Evolutionary conservation across 768 basidiomycete genomes (phyloP).

Genomic region (Rhodotorula taiwanensis): DNA sequence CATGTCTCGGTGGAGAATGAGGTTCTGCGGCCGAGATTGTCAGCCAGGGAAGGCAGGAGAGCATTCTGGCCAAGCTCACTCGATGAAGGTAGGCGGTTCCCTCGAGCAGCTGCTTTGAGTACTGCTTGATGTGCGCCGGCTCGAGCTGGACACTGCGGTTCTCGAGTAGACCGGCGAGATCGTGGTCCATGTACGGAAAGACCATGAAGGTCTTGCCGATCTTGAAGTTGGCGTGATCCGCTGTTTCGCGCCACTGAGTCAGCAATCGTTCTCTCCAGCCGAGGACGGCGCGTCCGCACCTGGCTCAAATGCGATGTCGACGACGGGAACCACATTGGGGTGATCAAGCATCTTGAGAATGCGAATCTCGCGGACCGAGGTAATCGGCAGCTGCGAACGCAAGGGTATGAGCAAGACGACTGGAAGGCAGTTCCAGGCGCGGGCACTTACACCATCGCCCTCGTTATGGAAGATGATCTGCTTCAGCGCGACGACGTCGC

Average conservation of each 20-base stretch:
- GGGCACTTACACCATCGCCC: conserved; percentile 69
- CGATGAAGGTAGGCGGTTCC: conserved; percentile 93
- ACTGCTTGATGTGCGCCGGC: conserved; percentile 83
- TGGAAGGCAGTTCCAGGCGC: background rate
- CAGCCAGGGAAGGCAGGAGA: background rate
- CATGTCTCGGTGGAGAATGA: conserved; percentile 96
- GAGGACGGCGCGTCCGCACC: conserved; percentile 36
- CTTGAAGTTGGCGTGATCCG: conserved; percentile 19
- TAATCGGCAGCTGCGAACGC: conserved; percentile 61
- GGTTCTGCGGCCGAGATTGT: conserved; percentile 57
- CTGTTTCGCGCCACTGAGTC: conserved; percentile 5
- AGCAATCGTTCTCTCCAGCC: background rate
- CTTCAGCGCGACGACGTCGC: conserved; percentile 73
- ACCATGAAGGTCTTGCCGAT: conserved; percentile 92
- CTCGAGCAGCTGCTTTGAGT: conserved; percentile 92
- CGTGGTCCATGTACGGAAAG: conserved; percentile 99
- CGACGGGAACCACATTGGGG: conserved; percentile 71
- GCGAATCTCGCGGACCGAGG: conserved; percentile 92
- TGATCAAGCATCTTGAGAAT: conserved; percentile 86
- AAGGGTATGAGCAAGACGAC: background rate
- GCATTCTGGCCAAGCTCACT: conserved; percentile 58
- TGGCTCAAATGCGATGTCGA: conserved; percentile 79
- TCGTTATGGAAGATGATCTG: conserved; percentile 94
- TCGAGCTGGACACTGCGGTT: conserved; percentile 66
- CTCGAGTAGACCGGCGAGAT: conserved; percentile 86